Evolutionary conservation across 768 basidiomycete species (phyloP).

Genomic region (Xerocomellus chrysenteron): DNA sequence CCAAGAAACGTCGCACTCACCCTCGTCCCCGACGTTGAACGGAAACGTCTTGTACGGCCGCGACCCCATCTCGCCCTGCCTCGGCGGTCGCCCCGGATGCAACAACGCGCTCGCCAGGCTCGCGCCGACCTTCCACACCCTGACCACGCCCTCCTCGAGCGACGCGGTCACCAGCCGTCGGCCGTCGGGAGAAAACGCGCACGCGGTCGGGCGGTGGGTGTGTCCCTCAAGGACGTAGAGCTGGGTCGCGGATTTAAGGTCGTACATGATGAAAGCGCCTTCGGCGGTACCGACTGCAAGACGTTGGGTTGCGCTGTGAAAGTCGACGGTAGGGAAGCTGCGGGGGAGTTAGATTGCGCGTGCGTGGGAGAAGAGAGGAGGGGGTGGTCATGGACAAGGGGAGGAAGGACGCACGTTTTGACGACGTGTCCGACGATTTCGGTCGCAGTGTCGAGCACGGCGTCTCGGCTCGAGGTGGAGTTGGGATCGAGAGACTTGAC

Average conservation of each 20-base stretch:
- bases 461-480: conserved; percentile 69
- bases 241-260: conserved; percentile 92
- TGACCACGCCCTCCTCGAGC: conserved; percentile 76
- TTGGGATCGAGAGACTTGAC: conserved; percentile 97
- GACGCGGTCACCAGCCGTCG: conserved; percentile 84
- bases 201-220: conserved; percentile 74
- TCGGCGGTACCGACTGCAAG: conserved; percentile 93
- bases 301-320: conserved; percentile 82
- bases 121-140: conserved; percentile 95
- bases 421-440: conserved; percentile 96
- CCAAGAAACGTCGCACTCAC: conserved; percentile 41
- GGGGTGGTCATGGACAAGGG: not conserved
- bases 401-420: conserved; percentile 59
- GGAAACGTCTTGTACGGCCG: conserved; percentile 86
- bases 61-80: conserved; percentile 80
- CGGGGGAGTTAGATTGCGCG: not conserved
- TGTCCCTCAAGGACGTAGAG: conserved; percentile 95
- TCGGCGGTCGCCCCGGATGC: conserved; percentile 85
- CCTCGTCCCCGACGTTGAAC: conserved; percentile 83
- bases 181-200: conserved; percentile 93
- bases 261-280: conserved; percentile 94
- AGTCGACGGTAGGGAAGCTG: conserved; percentile 93
- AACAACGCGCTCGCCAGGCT: conserved; percentile 84
- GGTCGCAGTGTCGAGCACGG: conserved; percentile 86
- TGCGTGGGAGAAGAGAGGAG: not conserved